A percentile compares a stretch with the other conserved stretches of the same genome.
These are phyloP conservation scores for Filosporella fistucella DNA, from an alignment of 495 filamentous ascomycete genomes.

Conservation along the genomic window DNA sequence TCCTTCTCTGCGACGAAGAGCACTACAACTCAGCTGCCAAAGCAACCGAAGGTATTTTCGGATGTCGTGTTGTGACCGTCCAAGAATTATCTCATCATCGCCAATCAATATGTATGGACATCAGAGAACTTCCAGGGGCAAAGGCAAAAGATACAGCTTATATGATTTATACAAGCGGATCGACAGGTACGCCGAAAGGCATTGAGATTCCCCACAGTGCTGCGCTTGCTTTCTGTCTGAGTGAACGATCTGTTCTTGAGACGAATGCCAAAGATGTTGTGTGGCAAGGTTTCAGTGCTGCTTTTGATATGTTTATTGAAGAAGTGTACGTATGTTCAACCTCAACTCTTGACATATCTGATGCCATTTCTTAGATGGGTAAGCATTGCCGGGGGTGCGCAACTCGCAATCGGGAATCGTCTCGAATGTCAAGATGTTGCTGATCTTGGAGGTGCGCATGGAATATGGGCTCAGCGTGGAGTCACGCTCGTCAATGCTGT, in stretches of 20 bases:
- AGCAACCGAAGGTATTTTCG: too few relatives aligned
- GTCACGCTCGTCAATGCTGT: neutral
- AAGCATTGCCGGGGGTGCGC: neutral
- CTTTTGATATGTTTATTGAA: neutral
- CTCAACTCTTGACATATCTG: neutral
- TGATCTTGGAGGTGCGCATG: neutral
- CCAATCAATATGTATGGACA: too few relatives aligned
- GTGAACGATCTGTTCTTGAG: neutral
- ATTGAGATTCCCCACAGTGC: neutral
- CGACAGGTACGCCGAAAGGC: constrained; percentile 3
- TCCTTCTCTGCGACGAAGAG: too few relatives aligned
- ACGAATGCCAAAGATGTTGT: neutral
- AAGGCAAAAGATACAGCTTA: neutral
- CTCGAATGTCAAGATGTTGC: neutral
- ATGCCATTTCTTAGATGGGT: neutral
- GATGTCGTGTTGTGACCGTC: too few relatives aligned
- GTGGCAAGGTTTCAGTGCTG: neutral
- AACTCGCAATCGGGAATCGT: neutral
- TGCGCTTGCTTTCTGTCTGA: neutral
- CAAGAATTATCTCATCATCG: too few relatives aligned
- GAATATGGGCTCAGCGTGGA: too few relatives aligned
- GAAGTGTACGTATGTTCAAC: neutral
- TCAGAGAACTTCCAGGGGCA: neutral
- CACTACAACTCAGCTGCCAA: too few relatives aligned
- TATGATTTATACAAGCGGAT: constrained; percentile 3